Percentiles rank a stretch among this genome's conserved stretches.
phyloP scores from a whole-genome alignment of 108 stramenopile genomes.

The Cylindrotheca fusiformis region DNA sequence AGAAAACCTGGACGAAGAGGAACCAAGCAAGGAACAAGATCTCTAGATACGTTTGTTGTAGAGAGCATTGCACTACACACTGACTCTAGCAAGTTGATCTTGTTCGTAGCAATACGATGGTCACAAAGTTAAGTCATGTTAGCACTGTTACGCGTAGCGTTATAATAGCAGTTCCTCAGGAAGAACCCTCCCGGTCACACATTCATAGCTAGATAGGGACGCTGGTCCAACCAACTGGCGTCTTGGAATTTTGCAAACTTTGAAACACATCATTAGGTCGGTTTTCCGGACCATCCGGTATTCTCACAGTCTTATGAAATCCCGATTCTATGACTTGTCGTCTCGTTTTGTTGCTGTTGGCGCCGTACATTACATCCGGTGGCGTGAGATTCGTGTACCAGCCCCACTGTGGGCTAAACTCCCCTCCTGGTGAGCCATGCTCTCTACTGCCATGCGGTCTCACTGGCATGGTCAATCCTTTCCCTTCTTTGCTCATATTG shows the following conservation, averaged over 20 bases:
- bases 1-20: conserved; percentile 50
- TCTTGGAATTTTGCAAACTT: conserved; percentile 26
- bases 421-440: conserved; percentile 15
- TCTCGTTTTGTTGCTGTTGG: too few relatives aligned
- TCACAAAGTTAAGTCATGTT: background rate
- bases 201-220: conserved; percentile 27
- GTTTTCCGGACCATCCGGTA: background rate
- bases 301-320: background rate
- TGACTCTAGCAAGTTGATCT: too few relatives aligned
- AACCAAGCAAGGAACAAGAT: conserved; percentile 7
- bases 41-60: background rate
- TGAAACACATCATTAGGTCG: conserved; percentile 44
- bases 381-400: conserved; percentile 80
- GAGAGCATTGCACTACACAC: too few relatives aligned
- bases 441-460: conserved; percentile 18
- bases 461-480: conserved; percentile 42
- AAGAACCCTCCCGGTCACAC: background rate
- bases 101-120: background rate
- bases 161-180: too few relatives aligned
- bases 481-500: conserved; percentile 37
- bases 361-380: too few relatives aligned
- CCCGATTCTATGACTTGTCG: background rate
- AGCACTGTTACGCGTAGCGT: background rate
- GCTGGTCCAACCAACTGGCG: conserved; percentile 40
- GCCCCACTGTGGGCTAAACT: conserved; percentile 72